A percentile compares a stretch with the other conserved stretches of the same genome.
These are phyloP conservation scores for Chalaropsis thielavioides DNA, from an alignment of 2,329 filamentous ascomycete genomes.

Conservation along the genomic window DNA sequence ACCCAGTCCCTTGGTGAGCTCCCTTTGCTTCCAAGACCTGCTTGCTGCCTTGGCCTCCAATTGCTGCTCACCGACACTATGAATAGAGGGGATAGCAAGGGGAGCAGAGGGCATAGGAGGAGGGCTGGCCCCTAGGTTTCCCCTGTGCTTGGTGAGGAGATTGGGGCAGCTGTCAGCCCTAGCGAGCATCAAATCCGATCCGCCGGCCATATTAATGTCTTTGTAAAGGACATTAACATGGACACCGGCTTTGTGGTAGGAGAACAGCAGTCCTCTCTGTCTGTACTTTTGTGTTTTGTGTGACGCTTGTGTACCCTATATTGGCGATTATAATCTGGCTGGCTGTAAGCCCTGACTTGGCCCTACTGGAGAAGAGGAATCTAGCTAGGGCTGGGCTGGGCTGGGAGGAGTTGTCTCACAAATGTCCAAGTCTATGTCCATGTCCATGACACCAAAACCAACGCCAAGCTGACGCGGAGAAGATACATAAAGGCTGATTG, in stretches of 20 bases:
- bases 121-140: too few relatives aligned
- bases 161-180: background rate
- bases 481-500: too few relatives aligned
- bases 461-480: background rate
- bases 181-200: background rate
- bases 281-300: background rate
- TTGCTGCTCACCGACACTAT: background rate
- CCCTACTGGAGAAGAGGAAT: background rate
- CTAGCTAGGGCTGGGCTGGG: background rate
- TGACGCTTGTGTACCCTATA: background rate
- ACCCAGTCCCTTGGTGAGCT: background rate
- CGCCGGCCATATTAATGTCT: background rate
- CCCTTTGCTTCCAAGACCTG: background rate
- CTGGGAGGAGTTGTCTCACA: background rate
- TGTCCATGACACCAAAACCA: background rate
- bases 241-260: background rate
- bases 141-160: too few relatives aligned
- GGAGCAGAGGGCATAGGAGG: too few relatives aligned
- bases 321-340: background rate
- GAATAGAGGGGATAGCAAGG: too few relatives aligned
- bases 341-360: background rate
- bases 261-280: too few relatives aligned
- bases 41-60: background rate
- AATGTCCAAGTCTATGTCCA: background rate
- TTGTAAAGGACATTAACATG: background rate